Evolutionary conservation across 768 basidiomycete species (phyloP).

Genomic region (Trametes villosa): DNA sequence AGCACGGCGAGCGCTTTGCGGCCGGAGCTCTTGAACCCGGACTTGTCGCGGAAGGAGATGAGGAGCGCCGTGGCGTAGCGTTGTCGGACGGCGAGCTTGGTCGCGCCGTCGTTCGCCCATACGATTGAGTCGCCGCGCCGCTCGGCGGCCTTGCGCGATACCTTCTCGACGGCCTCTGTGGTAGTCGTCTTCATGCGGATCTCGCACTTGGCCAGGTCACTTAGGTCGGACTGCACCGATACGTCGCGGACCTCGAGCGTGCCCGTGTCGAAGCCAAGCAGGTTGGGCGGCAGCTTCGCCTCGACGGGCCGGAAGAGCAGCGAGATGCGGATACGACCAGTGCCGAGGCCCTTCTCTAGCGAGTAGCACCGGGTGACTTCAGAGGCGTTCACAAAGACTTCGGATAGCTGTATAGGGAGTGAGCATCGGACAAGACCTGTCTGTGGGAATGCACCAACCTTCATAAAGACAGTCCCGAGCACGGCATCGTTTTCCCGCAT

Average conservation of each 20-base stretch:
- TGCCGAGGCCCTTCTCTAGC: constrained; percentile 71
- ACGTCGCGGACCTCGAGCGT: constrained; percentile 58
- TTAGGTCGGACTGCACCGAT: constrained; percentile 31
- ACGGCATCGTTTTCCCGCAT: constrained; percentile 67
- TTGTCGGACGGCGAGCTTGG: constrained; percentile 51
- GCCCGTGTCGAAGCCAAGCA: constrained; percentile 72
- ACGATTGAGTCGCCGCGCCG: constrained; percentile 37
- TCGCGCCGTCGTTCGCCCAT: constrained; percentile 39
- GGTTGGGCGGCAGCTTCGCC: constrained; percentile 55
- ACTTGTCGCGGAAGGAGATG: constrained; percentile 48
- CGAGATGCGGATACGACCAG: constrained; percentile 64
- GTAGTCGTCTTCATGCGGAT: constrained; percentile 48
- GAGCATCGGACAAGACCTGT: not conserved
- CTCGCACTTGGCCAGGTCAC: constrained; percentile 44
- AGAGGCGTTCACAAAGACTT: constrained; percentile 46
- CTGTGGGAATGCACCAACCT: constrained; percentile 26
- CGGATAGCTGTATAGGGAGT: constrained; percentile 31
- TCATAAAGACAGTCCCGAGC: constrained; percentile 69
- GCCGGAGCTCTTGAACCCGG: constrained; percentile 33
- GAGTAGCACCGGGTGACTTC: constrained; percentile 63
- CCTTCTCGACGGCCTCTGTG: constrained; percentile 44
- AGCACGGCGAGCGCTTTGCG: constrained; percentile 47
- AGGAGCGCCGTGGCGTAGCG: constrained; percentile 52
- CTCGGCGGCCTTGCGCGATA: constrained; percentile 43
- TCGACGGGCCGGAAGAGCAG: constrained; percentile 72